phyloP scores from a whole-genome alignment of 352 stramenopile species.

The Pythium graminicola region DNA sequence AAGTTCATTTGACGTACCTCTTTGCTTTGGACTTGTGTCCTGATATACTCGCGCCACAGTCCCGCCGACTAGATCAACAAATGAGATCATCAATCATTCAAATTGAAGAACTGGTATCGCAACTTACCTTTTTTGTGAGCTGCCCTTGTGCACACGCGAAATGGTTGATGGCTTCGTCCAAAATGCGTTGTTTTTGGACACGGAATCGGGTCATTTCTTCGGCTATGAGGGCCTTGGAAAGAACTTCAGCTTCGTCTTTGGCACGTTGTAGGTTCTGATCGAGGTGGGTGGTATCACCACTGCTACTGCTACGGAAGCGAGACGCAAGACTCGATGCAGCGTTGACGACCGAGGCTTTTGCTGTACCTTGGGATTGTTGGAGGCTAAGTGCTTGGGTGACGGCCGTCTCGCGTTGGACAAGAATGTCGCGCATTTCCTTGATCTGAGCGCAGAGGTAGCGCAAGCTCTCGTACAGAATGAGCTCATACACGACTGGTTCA shows the following conservation, averaged over 20 bases:
- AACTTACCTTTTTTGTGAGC: conserved; percentile 39
- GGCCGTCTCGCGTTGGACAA: conserved; percentile 36
- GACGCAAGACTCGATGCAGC: conserved; percentile 39
- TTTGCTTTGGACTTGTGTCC: conserved; percentile 28
- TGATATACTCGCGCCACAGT: conserved; percentile 51
- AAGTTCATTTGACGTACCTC: conserved; percentile 26
- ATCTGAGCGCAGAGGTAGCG: conserved; percentile 59
- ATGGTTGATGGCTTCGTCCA: conserved; percentile 48
- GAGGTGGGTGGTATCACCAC: conserved; percentile 22
- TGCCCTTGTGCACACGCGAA: conserved; percentile 56
- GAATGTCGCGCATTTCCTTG: conserved; percentile 55
- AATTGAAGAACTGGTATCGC: too few species aligned
- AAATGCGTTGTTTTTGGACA: conserved; percentile 23
- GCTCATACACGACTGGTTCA: conserved; percentile 56
- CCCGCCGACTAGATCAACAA: conserved; percentile 23
- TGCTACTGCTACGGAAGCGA: conserved; percentile 30
- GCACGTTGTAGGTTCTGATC: conserved; percentile 38
- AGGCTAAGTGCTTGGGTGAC: conserved; percentile 12
- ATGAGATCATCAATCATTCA: too few species aligned
- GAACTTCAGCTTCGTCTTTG: conserved; percentile 34
- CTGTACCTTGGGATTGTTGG: conserved; percentile 5
- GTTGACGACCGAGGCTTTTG: conserved; percentile 22
- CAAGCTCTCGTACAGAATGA: conserved; percentile 55
- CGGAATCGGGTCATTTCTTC: conserved; percentile 59
- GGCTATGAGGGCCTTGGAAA: conserved; percentile 50